Percentiles rank a stretch among this genome's conserved stretches.
phyloP scores from a whole-genome alignment of 495 filamentous ascomycete genomes.

The Penicillium malachiteum region DNA sequence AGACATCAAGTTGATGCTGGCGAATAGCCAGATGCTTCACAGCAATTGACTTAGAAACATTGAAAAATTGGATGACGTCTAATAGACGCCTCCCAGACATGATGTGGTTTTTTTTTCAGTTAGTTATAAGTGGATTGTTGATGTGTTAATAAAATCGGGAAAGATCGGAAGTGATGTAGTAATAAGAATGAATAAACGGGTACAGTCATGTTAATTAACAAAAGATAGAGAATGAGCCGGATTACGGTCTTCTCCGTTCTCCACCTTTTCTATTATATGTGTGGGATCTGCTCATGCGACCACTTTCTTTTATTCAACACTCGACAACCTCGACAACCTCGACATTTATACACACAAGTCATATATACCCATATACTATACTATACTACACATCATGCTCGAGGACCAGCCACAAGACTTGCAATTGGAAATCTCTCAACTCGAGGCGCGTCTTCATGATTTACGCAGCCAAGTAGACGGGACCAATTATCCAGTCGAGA shows the following conservation, averaged over 20 bases:
- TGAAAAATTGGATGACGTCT: constrained; percentile 75
- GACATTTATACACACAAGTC: background rate
- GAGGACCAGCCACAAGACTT: constrained; percentile 11
- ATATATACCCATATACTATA: constrained; percentile 1
- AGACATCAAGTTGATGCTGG: constrained; percentile 73
- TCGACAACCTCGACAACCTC: too few relatives aligned
- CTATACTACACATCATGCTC: constrained; percentile 11
- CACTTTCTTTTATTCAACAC: constrained; percentile 5
- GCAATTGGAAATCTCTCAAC: constrained; percentile 19
- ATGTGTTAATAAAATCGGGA: constrained; percentile 6
- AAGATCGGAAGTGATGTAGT: constrained; percentile 9
- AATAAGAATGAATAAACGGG: constrained; percentile 18
- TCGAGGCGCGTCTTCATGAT: constrained; percentile 25
- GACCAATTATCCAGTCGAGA: background rate
- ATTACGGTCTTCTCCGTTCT: constrained; percentile 17
- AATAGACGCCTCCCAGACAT: constrained; percentile 74
- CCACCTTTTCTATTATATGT: background rate
- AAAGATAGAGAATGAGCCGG: constrained; percentile 26
- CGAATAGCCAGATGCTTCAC: constrained; percentile 78
- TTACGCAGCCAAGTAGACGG: constrained; percentile 22
- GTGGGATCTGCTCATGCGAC: constrained; percentile 1
- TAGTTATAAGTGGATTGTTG: background rate
- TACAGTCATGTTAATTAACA: constrained; percentile 4
- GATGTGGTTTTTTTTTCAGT: constrained; percentile 4
- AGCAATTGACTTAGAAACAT: constrained; percentile 74